These are phyloP conservation scores for Zygoascus bituminiphila DNA, from an alignment of 805 yeast genomes.

Conservation along the genomic window DNA sequence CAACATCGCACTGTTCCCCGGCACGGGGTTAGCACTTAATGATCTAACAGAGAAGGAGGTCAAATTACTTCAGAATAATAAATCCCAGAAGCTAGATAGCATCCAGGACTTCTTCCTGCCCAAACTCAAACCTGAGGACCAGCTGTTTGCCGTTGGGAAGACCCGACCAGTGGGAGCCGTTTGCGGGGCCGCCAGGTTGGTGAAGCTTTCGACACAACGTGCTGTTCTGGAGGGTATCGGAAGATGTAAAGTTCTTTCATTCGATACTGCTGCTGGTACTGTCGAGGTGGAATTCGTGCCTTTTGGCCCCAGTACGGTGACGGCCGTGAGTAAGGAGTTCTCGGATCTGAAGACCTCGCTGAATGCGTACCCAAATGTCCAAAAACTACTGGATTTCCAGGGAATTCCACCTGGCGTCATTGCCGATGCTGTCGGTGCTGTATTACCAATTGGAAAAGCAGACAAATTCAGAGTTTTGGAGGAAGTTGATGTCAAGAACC, in stretches of 20 bases:
- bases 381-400: neutral
- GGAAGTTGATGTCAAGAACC: slow-evolving; percentile 19
- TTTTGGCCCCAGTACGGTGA: neutral
- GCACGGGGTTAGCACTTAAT: neutral
- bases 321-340: neutral
- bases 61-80: neutral
- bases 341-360: neutral
- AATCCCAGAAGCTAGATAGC: neutral
- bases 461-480: slow-evolving; percentile 26
- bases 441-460: slow-evolving; percentile 26
- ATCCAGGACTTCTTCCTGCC: neutral
- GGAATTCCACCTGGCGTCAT: slow-evolving; percentile 23
- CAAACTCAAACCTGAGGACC: neutral
- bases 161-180: neutral
- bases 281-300: neutral
- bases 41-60: neutral
- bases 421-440: slow-evolving; percentile 30
- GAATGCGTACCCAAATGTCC: neutral
- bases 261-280: neutral
- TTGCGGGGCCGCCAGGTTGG: neutral
- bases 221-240: slow-evolving; percentile 3
- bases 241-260: neutral
- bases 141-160: neutral
- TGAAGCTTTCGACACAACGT: neutral
- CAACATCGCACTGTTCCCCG: neutral